Percentiles rank a stretch among this genome's conserved stretches.
Conservation (phyloP, 2,329 filamentous ascomycete genomes). For the Aspergillus ruber region DNA sequence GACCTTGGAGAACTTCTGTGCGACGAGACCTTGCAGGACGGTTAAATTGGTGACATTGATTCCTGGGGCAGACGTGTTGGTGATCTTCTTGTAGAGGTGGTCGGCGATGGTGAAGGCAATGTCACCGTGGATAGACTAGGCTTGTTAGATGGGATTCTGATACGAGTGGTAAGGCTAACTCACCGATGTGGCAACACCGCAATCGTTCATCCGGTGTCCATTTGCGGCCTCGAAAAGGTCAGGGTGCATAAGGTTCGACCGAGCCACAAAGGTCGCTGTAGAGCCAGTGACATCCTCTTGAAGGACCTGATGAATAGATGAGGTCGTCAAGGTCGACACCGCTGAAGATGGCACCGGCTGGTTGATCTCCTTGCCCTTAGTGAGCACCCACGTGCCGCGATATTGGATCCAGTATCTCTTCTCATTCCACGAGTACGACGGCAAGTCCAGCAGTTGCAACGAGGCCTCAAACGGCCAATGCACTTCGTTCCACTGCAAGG, state of each 20-base stretch:
- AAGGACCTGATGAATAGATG: constrained; percentile 21
- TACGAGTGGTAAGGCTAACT: constrained; percentile 12
- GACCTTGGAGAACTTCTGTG: constrained; percentile 19
- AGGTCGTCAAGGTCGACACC: constrained; percentile 3
- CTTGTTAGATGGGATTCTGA: neutral
- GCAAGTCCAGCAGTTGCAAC: constrained; percentile 55
- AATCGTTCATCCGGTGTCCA: constrained; percentile 41
- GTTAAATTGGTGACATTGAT: constrained; percentile 37
- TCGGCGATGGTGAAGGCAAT: constrained; percentile 20
- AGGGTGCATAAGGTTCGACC: constrained; percentile 37
- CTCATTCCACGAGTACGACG: constrained; percentile 62
- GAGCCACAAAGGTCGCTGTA: constrained; percentile 24
- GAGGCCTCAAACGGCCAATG: constrained; percentile 55
- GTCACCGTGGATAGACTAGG: constrained; percentile 20
- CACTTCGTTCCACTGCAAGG: constrained; percentile 65
- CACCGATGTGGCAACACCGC: constrained; percentile 41
- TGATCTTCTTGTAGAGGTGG: constrained; percentile 13
- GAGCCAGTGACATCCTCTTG: constrained; percentile 25
- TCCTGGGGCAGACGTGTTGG: constrained; percentile 7
- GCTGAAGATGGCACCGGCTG: constrained; percentile 1
- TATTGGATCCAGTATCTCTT: constrained; percentile 71
- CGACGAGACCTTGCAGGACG: constrained; percentile 51
- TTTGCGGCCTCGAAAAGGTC: constrained; percentile 33
- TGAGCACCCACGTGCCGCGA: constrained; percentile 64
- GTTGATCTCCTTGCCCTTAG: constrained; percentile 52